Conservation (phyloP, 345 rosid species). For the Syzygium aqueum region DNA sequence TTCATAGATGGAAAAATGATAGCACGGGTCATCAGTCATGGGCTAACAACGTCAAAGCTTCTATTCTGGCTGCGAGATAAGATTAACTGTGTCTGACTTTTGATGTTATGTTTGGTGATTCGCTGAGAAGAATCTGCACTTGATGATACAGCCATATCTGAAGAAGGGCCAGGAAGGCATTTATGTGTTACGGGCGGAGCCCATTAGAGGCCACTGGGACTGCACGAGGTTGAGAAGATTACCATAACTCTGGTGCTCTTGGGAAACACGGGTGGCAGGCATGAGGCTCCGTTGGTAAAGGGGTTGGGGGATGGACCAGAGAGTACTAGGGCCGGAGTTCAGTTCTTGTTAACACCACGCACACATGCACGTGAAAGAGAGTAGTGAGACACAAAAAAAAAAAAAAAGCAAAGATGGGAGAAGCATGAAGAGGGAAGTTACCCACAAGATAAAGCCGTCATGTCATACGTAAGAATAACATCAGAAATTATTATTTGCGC, state of each 20-base stretch:
- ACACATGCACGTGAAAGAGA: no score
- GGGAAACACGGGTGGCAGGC: background rate
- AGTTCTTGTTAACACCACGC: no score
- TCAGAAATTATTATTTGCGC: background rate
- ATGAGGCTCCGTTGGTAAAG: no score
- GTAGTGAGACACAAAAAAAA: no score
- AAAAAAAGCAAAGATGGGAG: background rate
- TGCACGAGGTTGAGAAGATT: background rate
- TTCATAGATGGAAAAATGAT: no score
- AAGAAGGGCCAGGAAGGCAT: background rate
- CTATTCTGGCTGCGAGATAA: no score
- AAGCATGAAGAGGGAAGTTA: no score
- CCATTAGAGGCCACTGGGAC: background rate
- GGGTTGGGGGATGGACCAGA: no score
- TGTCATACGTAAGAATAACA: rapidly evolving
- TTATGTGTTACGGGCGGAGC: background rate
- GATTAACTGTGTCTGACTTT: no score
- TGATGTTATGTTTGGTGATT: background rate
- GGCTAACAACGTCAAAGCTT: no score
- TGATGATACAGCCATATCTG: background rate
- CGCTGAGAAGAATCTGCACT: background rate
- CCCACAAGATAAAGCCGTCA: background rate
- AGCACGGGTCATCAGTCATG: no score
- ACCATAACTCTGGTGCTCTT: background rate
- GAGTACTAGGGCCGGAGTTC: no score